Evolutionary conservation across 2,329 filamentous ascomycete genomes (phyloP).

Genomic region (Verticillium longisporum): DNA sequence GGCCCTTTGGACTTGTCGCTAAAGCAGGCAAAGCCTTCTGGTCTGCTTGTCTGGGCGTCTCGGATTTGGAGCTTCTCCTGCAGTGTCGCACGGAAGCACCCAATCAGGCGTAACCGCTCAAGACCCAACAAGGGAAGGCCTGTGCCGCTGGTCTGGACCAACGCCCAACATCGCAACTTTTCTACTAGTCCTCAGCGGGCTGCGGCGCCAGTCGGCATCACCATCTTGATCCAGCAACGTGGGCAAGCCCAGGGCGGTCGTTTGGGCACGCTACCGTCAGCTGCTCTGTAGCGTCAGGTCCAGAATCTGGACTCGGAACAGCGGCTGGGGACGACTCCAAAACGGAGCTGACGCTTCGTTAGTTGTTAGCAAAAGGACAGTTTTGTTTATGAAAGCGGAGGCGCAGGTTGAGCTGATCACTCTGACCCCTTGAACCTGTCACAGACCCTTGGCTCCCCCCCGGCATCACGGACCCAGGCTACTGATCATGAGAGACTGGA

Average conservation of each 20-base stretch:
- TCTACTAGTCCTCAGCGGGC: not conserved
- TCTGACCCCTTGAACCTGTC: not conserved
- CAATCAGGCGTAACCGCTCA: not conserved
- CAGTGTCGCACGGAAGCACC: not conserved
- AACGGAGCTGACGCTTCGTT: not conserved
- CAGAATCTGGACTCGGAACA: not conserved
- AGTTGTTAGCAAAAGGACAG: not conserved
- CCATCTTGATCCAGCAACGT: not conserved
- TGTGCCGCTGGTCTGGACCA: not conserved
- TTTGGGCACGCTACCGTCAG: not conserved
- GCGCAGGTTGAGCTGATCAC: not conserved
- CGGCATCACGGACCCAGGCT: not conserved
- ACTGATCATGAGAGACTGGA: not conserved
- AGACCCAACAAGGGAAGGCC: not conserved
- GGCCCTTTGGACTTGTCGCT: not conserved
- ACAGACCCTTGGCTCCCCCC: not conserved
- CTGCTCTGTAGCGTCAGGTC: not conserved
- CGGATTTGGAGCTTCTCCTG: not conserved
- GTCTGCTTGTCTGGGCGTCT: not conserved
- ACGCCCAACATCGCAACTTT: not conserved
- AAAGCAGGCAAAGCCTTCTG: not conserved
- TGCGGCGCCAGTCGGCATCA: not conserved
- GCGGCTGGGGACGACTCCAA: not conserved
- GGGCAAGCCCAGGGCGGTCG: not conserved
- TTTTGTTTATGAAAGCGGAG: not conserved